Evolutionary conservation across 306 rosid species (phyloP).

Genomic region (Quercus bicolor): DNA sequence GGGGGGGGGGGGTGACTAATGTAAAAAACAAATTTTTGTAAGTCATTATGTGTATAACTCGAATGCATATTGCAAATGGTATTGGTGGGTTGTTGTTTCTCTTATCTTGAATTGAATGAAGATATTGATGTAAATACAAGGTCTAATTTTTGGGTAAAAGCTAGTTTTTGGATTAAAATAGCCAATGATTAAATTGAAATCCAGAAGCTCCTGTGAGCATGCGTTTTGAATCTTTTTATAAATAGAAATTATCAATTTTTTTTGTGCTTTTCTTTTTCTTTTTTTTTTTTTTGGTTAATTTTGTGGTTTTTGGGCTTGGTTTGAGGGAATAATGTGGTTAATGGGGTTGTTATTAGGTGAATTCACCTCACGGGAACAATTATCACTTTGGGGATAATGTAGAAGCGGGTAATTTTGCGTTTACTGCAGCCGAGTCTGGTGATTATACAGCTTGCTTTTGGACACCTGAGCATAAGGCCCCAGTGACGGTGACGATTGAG

Average conservation of each 20-base stretch:
- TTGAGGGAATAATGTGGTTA: slow-evolving; percentile 29
- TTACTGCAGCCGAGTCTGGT: slow-evolving; percentile 72
- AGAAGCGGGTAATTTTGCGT: slow-evolving; percentile 76
- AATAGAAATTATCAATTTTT: not conserved
- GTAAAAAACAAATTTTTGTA: not conserved
- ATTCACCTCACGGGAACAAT: slow-evolving; percentile 61
- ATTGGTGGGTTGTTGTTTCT: not conserved
- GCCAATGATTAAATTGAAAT: too few species aligned
- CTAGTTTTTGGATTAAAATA: too few species aligned
- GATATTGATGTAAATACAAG: not conserved
- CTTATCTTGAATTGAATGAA: not conserved
- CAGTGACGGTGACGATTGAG: slow-evolving; percentile 42
- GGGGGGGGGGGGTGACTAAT: too few species aligned
- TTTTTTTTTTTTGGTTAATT: not conserved
- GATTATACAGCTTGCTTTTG: slow-evolving; percentile 77
- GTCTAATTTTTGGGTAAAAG: not conserved
- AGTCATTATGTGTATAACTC: not conserved
- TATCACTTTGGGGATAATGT: slow-evolving; percentile 59
- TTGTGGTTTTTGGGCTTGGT: not conserved
- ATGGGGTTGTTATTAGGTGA: slow-evolving; percentile 52
- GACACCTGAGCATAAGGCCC: slow-evolving; percentile 46
- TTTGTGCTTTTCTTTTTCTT: not conserved
- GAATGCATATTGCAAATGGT: too few species aligned
- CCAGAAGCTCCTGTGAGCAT: too few species aligned
- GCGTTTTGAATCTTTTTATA: too few species aligned